Base-by-base conservation (phyloP, 1,139 yeast genomes). In the Trichomonascaceae sp. region DNA sequence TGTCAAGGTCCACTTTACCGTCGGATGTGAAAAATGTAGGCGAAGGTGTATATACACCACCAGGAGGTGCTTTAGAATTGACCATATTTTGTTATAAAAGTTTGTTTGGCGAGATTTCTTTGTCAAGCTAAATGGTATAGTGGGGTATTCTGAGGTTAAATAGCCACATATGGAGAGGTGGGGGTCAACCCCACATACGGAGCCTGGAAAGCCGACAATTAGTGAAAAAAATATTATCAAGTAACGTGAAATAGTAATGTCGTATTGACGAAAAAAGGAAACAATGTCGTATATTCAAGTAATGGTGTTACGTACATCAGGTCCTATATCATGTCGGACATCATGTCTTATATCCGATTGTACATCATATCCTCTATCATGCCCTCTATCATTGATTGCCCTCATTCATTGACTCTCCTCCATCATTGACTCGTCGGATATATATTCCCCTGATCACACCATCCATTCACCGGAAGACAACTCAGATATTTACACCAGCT, bases 401-500 rank as follows among this genome's bases (percentile, higher is more conserved):
- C n/a, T n/a, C n/a, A n/a, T n/a, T n/a, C n/a, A n/a, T n/a, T 22
- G 24, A 27, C n/a, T 15, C 15, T 36, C n/a, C n/a, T n/a, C n/a
- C n/a, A 36, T 36, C 41, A 36, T 36, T 36, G 32, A 27, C 10
- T 27, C 2, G 32, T 17, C 13, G 41, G 41, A 36, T 66, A 56
- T 46, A 83, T 73, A 51, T 77, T 72, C 4, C 88, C 88, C 47
- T 71, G 68, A 51, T 83, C 84, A 67, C 91, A 85, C 91, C 91
- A 85, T 17, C 82, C 84, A 57, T 81, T 76, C 9, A 85, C 86
- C 0, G 91, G 91, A 22, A 85, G 67, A 64, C 91, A 85, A 61
- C 82, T 82, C 61, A 85, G 74, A 64, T 85, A 84, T 66, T 83
- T 83, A 71, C 91, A 85, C 91, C 91, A 85, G 13, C 72, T 67